These are phyloP conservation scores for Wickerhamiella lipophila DNA, from an alignment of 805 yeast species.

Conservation along the genomic window DNA sequence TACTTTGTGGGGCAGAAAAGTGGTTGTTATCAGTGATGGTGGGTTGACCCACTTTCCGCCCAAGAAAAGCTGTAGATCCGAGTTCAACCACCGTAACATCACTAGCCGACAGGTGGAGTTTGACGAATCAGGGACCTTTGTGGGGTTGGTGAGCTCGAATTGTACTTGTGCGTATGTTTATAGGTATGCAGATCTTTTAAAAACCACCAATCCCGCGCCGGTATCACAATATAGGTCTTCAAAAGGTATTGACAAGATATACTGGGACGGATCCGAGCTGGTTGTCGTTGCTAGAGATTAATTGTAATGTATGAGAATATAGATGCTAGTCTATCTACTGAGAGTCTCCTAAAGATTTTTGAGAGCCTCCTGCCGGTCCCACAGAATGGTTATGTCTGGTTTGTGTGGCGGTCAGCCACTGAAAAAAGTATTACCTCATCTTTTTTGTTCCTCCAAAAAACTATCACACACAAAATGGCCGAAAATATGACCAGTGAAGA, in stretches of 20 bases:
- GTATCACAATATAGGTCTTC: neutral
- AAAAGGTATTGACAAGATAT: neutral
- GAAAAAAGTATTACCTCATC: conserved; percentile 1
- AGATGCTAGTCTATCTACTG: too few relatives aligned
- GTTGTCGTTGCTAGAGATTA: neutral
- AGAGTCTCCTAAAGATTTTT: too few relatives aligned
- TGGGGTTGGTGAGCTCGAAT: neutral
- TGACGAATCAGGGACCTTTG: neutral
- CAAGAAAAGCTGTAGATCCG: neutral
- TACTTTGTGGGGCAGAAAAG: neutral
- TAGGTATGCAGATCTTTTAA: neutral
- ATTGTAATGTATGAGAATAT: too few relatives aligned
- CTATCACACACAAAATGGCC: neutral
- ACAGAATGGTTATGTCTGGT: too few relatives aligned
- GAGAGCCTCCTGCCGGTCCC: too few relatives aligned
- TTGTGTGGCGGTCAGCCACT: conserved; percentile 1
- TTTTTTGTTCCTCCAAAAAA: too few relatives aligned
- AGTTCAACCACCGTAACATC: neutral
- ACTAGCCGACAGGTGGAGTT: neutral
- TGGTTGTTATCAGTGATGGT: neutral
- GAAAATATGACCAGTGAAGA: conserved; percentile 1
- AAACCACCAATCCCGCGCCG: neutral
- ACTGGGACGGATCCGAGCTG: neutral
- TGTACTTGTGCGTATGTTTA: neutral
- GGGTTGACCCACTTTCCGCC: neutral